A percentile compares a stretch with the other conserved stretches of the same genome.
Evolutionary conservation across 1,284 basidiomycete genomes (phyloP).

Genomic region (Megacollybia platyphylla): DNA sequence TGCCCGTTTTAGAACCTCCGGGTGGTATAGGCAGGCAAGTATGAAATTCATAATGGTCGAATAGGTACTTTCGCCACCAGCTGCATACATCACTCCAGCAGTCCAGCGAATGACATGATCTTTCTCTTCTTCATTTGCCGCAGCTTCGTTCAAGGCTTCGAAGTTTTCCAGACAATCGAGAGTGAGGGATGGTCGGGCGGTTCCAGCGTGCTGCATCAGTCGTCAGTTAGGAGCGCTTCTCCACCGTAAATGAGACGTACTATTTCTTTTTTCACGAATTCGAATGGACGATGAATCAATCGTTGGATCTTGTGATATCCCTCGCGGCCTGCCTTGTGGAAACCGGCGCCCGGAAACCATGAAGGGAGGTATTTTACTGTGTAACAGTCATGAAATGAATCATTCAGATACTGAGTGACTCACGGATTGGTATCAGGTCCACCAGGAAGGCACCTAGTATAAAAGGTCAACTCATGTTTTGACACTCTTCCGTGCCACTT

Average conservation of each 20-base stretch:
- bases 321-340: conserved; percentile 2
- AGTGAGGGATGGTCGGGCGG: neutral
- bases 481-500: neutral
- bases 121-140: neutral
- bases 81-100: conserved; percentile 1
- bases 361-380: conserved; percentile 1
- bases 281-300: conserved; percentile 1
- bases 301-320: neutral
- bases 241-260: neutral
- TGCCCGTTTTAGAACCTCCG: conserved; percentile 4
- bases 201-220: neutral
- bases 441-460: neutral
- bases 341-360: conserved; percentile 2
- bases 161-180: conserved; percentile 1
- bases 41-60: neutral
- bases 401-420: neutral
- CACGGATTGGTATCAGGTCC: conserved; percentile 1
- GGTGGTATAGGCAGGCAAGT: neutral
- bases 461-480: neutral
- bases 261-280: neutral
- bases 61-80: neutral
- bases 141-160: neutral
- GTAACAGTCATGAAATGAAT: neutral
- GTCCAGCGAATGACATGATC: conserved; percentile 1
- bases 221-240: neutral